These are phyloP conservation scores for Kwoniella sp. DNA, from an alignment of 768 basidiomycete species.

Conservation along the genomic window DNA sequence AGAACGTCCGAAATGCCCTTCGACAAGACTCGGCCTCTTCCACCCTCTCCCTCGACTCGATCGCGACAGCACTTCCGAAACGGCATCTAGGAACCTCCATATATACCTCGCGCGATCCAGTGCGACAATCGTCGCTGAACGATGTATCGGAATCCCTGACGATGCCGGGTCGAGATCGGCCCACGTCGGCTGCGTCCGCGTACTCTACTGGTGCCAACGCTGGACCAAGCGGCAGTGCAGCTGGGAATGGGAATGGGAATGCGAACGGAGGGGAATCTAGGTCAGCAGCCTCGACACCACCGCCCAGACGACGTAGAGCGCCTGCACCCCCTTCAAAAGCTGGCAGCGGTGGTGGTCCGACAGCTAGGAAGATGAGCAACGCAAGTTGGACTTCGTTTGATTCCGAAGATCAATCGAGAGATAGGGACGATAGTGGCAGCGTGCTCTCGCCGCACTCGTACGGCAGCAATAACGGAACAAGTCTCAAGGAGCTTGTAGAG, in stretches of 20 bases:
- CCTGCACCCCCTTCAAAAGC: constrained; percentile 36
- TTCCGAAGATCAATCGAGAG: constrained; percentile 8
- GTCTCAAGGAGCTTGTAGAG: constrained; percentile 20
- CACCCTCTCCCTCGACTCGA: constrained; percentile 40
- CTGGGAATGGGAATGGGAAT: no score
- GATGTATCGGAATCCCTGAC: constrained; percentile 44
- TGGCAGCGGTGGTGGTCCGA: background rate
- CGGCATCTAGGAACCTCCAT: constrained; percentile 34
- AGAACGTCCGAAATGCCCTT: constrained; percentile 26
- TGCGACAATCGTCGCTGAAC: constrained; percentile 43
- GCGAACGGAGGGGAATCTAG: background rate
- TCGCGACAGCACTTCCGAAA: constrained; percentile 34
- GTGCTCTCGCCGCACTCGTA: background rate
- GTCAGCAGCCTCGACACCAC: constrained; percentile 16
- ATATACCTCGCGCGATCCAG: constrained; percentile 50
- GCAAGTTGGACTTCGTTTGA: constrained; percentile 25
- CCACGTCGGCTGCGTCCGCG: constrained; percentile 12
- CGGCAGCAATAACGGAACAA: background rate
- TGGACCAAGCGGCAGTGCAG: background rate
- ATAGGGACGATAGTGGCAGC: constrained; percentile 6
- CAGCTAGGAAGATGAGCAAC: constrained; percentile 3
- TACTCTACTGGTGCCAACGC: background rate
- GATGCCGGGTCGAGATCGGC: constrained; percentile 18
- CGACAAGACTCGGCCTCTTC: constrained; percentile 35
- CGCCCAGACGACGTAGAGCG: constrained; percentile 32